These are phyloP conservation scores for Calonectria pseudoreteaudii DNA, from an alignment of 2,329 filamentous ascomycete genomes.

Conservation along the genomic window DNA sequence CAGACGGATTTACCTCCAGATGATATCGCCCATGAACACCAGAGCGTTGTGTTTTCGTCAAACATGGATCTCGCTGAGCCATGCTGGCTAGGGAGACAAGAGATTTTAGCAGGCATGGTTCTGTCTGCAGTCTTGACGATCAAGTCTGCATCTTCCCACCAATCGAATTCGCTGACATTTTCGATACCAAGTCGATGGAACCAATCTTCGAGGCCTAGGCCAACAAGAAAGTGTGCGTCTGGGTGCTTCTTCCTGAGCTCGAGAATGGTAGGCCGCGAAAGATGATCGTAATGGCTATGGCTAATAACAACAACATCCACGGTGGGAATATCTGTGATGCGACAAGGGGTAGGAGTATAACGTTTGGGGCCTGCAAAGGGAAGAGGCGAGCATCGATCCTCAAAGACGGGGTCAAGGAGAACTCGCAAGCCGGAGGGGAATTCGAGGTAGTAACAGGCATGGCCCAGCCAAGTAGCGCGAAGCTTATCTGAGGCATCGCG, in stretches of 20 bases:
- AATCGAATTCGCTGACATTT: neutral
- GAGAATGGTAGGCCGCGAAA: neutral
- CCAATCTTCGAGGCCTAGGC: neutral
- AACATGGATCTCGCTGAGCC: neutral
- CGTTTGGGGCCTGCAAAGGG: neutral
- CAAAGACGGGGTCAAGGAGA: neutral
- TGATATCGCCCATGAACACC: neutral
- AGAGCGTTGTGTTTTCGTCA: neutral
- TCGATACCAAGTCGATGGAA: neutral
- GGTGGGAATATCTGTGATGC: neutral
- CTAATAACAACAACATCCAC: neutral
- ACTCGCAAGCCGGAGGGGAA: neutral
- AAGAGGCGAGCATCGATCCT: neutral
- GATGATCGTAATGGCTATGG: neutral
- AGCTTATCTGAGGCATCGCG: neutral
- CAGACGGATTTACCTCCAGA: neutral
- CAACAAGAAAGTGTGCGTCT: neutral
- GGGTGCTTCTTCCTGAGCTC: neutral
- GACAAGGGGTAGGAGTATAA: neutral
- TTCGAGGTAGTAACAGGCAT: neutral
- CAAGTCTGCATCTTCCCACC: slow-evolving; percentile 1
- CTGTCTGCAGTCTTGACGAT: neutral
- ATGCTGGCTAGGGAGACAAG: neutral
- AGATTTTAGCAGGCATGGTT: neutral
- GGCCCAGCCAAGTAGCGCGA: neutral